phyloP scores from a whole-genome alignment of 2,329 filamentous ascomycete genomes.

The Fusarium setosum region DNA sequence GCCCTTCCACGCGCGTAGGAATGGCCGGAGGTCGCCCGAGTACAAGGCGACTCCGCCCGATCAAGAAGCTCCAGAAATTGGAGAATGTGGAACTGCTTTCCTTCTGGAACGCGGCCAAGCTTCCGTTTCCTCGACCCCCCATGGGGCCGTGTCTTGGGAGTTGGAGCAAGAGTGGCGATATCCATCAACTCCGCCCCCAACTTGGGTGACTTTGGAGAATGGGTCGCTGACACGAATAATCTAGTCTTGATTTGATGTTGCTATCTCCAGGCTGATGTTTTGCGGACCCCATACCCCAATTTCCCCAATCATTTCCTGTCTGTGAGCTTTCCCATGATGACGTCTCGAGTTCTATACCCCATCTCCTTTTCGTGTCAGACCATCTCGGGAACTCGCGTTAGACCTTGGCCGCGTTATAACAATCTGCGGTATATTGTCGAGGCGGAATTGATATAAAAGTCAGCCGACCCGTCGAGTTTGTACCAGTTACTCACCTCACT shows the following conservation, averaged over 20 bases:
- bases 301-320: background rate
- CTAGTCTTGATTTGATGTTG: slow-evolving; percentile 24
- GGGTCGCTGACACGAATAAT: slow-evolving; percentile 6
- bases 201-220: background rate
- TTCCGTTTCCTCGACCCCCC: slow-evolving; percentile 21
- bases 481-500: too few species aligned
- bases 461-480: too few species aligned
- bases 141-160: slow-evolving; percentile 15
- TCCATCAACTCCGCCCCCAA: background rate
- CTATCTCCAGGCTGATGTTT: background rate
- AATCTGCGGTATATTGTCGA: background rate
- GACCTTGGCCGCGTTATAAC: background rate
- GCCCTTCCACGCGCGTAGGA: background rate
- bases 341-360: slow-evolving; percentile 9
- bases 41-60: background rate
- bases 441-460: background rate
- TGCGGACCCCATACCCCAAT: slow-evolving; percentile 6
- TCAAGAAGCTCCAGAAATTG: background rate
- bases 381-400: background rate
- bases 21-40: slow-evolving; percentile 12
- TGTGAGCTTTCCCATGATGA: slow-evolving; percentile 6
- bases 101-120: slow-evolving; percentile 5
- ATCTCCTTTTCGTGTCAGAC: slow-evolving; percentile 5
- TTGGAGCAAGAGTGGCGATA: background rate
- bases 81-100: background rate